Evolutionary conservation across 1,139 yeast species (phyloP).

Genomic region (Suhomyces wounanorum): DNA sequence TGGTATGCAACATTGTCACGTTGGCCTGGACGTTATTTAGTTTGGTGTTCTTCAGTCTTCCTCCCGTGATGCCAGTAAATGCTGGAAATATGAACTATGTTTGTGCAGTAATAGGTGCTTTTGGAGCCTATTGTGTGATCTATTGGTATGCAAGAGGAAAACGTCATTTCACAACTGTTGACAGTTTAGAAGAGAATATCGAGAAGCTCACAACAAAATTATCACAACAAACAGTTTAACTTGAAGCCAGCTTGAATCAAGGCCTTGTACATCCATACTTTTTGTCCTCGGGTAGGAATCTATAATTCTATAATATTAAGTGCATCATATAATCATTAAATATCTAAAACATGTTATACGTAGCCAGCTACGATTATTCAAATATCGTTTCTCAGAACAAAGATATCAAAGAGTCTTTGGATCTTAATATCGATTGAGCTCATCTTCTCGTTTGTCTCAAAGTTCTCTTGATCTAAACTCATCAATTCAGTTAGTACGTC

Average conservation of each 20-base stretch:
- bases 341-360: neutral
- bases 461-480: conserved; percentile 3
- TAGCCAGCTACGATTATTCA: conserved; percentile 1
- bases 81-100: conserved; percentile 51
- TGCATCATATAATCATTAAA: neutral
- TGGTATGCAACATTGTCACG: conserved; percentile 24
- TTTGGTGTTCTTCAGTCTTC: conserved; percentile 45
- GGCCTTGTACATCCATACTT: conserved; percentile 12
- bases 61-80: conserved; percentile 47
- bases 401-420: conserved; percentile 11
- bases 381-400: conserved; percentile 2
- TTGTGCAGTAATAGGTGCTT: conserved; percentile 41
- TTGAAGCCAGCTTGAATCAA: conserved; percentile 24
- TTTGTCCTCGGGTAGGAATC: neutral
- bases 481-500: conserved; percentile 10
- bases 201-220: conserved; percentile 30
- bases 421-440: conserved; percentile 11
- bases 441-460: conserved; percentile 8
- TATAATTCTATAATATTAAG: neutral
- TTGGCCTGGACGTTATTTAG: conserved; percentile 45
- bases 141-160: conserved; percentile 46
- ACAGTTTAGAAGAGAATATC: conserved; percentile 27
- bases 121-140: conserved; percentile 30
- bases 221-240: conserved; percentile 28
- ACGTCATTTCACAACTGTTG: conserved; percentile 29